Evolutionary conservation across 495 filamentous ascomycete species (phyloP), one percentile per base, ranked within the genome.

Genomic region (Penicillium parvum): DNA sequence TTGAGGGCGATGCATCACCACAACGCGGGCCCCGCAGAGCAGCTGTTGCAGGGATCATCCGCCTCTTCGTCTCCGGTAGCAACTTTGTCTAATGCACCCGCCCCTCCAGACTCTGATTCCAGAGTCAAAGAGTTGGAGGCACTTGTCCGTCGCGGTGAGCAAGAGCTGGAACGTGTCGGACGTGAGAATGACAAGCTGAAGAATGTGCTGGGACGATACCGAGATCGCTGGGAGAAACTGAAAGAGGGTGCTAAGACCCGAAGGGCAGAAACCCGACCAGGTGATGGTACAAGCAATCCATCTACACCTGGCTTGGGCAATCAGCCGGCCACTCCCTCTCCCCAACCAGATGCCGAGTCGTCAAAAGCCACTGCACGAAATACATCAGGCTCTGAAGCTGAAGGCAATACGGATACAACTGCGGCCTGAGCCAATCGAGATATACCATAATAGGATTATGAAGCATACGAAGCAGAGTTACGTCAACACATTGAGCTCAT

Each of bases 191-290:
- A 84, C 43, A 89, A 85, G 57, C 63, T 87, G 32, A 74, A 78
- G 30, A 71, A 67, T 27, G 80, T 82, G 5, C 64, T 91, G 14
- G 71, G 72, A 9, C 74, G 79, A 43, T 95, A 94, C 58, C 61
- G 85, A 19, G 83, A 88, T 40, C 74, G 80, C 46, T 96, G 86
- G 84, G 85, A 94, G 63, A 83, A 83, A 62, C 68, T 96, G 54
- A 91, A 92, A 60, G 83, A 86, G 12, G 82, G 85, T 0, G 90
- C 90, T 9, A 89, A 85, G 63, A 81, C 77, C 1, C 45, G 77
- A 46, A 45, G 63, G 19, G 58, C 60, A 17, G 44, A 54, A 42
- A 43, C 49, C 49, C 45, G 54, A 39, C 19, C 52, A 20, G 38
- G 20, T 15, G 57, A 61, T 9, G 36, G 26, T 19, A 47, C 43